phyloP scores from a whole-genome alignment of 2,329 filamentous ascomycete species.

The Tolypocladium ovalisporum region DNA sequence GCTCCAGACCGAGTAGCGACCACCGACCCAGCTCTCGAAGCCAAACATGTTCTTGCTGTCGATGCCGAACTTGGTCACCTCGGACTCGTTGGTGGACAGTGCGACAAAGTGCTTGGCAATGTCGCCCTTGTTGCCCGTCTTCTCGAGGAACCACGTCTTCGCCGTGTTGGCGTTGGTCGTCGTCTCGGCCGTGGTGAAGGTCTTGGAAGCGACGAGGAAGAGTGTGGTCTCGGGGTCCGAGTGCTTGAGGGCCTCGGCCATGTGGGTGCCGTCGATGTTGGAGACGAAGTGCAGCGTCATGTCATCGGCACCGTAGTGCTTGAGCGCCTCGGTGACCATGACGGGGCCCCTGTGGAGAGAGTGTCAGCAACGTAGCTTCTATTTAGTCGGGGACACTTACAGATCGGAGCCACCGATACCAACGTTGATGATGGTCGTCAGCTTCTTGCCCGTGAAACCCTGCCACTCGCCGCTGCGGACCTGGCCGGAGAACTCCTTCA shows the following conservation, averaged over 20 bases:
- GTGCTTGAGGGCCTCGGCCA: constrained; percentile 79
- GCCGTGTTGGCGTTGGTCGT: constrained; percentile 94
- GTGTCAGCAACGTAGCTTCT: constrained; percentile 4
- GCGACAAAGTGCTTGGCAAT: constrained; percentile 99
- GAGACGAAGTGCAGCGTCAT: constrained; percentile 95
- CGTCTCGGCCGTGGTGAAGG: constrained; percentile 97
- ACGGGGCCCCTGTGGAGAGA: constrained; percentile 63
- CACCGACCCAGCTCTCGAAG: constrained; percentile 97
- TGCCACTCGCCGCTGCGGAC: constrained; percentile 94
- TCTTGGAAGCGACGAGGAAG: constrained; percentile 97
- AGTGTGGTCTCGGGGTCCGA: constrained; percentile 97
- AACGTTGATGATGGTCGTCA: constrained; percentile 93
- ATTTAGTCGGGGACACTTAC: constrained; percentile 44
- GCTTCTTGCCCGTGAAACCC: constrained; percentile 93
- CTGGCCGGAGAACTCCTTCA: constrained; percentile 96
- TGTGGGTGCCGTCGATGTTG: constrained; percentile 98
- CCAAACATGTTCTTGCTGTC: constrained; percentile 99
- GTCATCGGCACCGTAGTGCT: constrained; percentile 79
- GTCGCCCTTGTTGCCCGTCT: constrained; percentile 62
- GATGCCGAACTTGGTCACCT: constrained; percentile 98
- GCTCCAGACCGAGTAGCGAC: constrained; percentile 97
- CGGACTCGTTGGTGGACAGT: constrained; percentile 86
- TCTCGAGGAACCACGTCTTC: constrained; percentile 92
- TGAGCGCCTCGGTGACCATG: constrained; percentile 97
- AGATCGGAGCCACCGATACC: constrained; percentile 97